These are phyloP conservation scores for Metrosideros polymorpha DNA, from an alignment of 441 rosid species.

Conservation along the genomic window DNA sequence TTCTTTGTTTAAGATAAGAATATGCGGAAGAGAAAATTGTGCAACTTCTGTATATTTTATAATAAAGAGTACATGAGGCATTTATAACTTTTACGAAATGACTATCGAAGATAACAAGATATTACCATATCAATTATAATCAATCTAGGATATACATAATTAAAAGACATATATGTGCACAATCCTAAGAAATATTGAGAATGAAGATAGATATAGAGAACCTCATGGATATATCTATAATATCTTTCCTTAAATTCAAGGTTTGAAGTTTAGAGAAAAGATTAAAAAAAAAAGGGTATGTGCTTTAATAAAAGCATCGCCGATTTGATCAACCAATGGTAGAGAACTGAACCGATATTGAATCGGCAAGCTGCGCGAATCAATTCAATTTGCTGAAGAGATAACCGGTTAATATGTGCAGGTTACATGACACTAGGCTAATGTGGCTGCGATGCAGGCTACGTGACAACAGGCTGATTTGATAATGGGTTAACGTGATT, in stretches of 20 bases:
- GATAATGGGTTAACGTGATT: too few species aligned
- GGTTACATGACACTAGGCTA: accelerated
- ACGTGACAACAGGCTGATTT: not conserved
- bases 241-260: not conserved
- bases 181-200: not conserved
- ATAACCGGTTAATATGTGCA: not conserved
- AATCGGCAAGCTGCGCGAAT: not conserved
- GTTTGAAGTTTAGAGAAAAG: not conserved
- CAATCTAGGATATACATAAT: not conserved
- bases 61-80: not conserved
- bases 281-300: too few species aligned
- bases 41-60: not conserved
- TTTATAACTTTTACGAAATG: not conserved
- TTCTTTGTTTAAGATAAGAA: not conserved
- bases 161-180: not conserved
- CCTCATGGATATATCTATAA: not conserved
- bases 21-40: not conserved
- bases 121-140: not conserved
- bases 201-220: not conserved
- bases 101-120: not conserved
- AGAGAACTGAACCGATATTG: not conserved
- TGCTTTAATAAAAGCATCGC: too few species aligned
- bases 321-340: not conserved
- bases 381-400: not conserved
- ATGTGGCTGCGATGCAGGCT: not conserved